Evolutionary conservation across 805 yeast species (phyloP).

Genomic region (baker's yeast (Saccharomyces cerevisiae)): DNA sequence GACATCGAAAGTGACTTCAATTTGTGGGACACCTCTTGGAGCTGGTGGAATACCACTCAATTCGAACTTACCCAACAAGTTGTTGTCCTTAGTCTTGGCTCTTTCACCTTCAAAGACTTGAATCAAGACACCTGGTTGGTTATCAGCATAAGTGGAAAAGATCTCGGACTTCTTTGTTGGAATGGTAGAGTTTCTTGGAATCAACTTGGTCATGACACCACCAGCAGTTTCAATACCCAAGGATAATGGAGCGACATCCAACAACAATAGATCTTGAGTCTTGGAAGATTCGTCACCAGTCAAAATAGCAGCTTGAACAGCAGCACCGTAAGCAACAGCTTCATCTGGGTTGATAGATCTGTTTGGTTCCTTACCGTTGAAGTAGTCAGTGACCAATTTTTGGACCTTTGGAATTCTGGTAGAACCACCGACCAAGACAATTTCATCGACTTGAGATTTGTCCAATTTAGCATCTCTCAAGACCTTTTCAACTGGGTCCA

Average conservation of each 20-base stretch:
- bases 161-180: conserved; percentile 96
- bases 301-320: conserved; percentile 92
- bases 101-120: conserved; percentile 98
- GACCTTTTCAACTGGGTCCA: conserved; percentile 92
- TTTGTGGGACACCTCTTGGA: conserved; percentile 95
- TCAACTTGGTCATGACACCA: conserved; percentile 97
- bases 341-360: conserved; percentile 95
- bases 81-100: conserved; percentile 89
- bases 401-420: conserved; percentile 97
- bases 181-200: conserved; percentile 93
- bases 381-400: conserved; percentile 89
- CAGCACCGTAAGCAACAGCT: conserved; percentile 98
- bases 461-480: conserved; percentile 85
- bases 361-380: conserved; percentile 96
- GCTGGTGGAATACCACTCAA: conserved; percentile 93
- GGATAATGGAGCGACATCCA: conserved; percentile 96
- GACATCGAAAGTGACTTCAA: conserved; percentile 89
- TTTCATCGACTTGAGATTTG: conserved; percentile 84
- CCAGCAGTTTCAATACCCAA: conserved; percentile 98
- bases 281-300: conserved; percentile 93
- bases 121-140: conserved; percentile 97
- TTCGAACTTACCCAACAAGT: conserved; percentile 91
- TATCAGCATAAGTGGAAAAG: conserved; percentile 93
- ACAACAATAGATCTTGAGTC: conserved; percentile 88
- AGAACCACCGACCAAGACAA: conserved; percentile 94